These are phyloP conservation scores for Ricinus communis DNA, from an alignment of 345 rosid genomes.

Conservation along the genomic window DNA sequence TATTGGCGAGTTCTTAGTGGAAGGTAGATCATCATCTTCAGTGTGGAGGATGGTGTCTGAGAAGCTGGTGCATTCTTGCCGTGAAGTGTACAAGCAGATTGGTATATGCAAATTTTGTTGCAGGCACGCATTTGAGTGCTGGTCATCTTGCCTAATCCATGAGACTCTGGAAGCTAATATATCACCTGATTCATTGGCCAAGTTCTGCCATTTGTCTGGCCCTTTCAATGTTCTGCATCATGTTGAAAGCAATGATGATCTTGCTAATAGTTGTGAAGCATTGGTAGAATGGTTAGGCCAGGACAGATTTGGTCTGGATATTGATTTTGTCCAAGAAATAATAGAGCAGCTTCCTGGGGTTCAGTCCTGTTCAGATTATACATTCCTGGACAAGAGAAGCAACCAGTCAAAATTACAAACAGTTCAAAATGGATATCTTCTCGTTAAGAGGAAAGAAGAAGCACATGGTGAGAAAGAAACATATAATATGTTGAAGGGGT, in stretches of 20 bases:
- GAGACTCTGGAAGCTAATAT: conserved; percentile 6
- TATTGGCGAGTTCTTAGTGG: conserved; percentile 39
- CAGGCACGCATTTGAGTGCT: conserved; percentile 27
- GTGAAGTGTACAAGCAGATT: conserved; percentile 18
- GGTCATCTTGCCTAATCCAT: conserved; percentile 20
- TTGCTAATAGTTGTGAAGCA: conserved; percentile 26
- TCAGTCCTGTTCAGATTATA: conserved; percentile 28
- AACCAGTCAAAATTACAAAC: conserved; percentile 24
- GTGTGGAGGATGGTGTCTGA: conserved; percentile 40
- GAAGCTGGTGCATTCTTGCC: conserved; percentile 29
- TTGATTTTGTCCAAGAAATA: conserved; percentile 40
- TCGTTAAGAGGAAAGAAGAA: conserved; percentile 24
- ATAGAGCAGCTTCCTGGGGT: conserved; percentile 37
- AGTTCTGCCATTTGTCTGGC: conserved; percentile 29
- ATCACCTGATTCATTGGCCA: conserved; percentile 26
- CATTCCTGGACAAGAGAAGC: conserved; percentile 22
- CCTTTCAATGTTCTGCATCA: background rate
- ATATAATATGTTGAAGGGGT: conserved; percentile 3
- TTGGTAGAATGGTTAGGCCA: conserved; percentile 35
- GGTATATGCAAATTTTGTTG: conserved; percentile 33
- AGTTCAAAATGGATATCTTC: conserved; percentile 30
- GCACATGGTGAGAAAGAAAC: conserved; percentile 22
- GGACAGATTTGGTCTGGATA: conserved; percentile 42
- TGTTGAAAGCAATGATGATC: conserved; percentile 26
- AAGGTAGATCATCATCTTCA: conserved; percentile 34